These are phyloP conservation scores for Rhynchospora breviuscula DNA, from an alignment of 176 grass and related monocot species.

Conservation along the genomic window DNA sequence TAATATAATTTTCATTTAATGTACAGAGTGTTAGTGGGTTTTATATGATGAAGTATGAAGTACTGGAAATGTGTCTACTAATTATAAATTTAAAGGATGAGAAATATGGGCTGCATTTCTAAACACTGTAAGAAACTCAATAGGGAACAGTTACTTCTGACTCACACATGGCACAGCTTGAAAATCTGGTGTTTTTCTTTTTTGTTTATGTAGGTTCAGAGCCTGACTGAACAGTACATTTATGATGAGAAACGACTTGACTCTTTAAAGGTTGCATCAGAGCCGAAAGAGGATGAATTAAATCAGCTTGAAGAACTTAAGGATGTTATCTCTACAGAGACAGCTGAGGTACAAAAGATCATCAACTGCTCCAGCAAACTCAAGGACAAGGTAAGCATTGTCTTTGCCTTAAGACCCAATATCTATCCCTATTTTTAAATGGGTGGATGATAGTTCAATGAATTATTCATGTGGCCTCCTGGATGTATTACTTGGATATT, in stretches of 20 bases:
- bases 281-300: conserved; percentile 68
- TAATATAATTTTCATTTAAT: neutral
- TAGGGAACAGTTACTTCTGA: no score
- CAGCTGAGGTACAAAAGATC: conserved; percentile 61
- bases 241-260: conserved; percentile 73
- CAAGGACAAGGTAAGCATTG: conserved; percentile 62
- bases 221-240: conserved; percentile 57
- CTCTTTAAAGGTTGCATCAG: conserved; percentile 60
- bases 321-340: conserved; percentile 47
- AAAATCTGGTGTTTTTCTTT: conserved; percentile 6
- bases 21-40: neutral
- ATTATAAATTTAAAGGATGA: neutral
- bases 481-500: no score
- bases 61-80: neutral
- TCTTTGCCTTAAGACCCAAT: conserved; percentile 7
- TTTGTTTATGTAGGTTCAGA: conserved; percentile 55
- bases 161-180: neutral
- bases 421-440: conserved; percentile 8
- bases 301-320: conserved; percentile 59
- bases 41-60: neutral
- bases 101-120: neutral
- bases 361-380: conserved; percentile 77
- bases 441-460: neutral
- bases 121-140: no score
- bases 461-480: neutral